Evolutionary conservation across 1,284 basidiomycete genomes (phyloP).

Genomic region (Phenoliferia sp.): DNA sequence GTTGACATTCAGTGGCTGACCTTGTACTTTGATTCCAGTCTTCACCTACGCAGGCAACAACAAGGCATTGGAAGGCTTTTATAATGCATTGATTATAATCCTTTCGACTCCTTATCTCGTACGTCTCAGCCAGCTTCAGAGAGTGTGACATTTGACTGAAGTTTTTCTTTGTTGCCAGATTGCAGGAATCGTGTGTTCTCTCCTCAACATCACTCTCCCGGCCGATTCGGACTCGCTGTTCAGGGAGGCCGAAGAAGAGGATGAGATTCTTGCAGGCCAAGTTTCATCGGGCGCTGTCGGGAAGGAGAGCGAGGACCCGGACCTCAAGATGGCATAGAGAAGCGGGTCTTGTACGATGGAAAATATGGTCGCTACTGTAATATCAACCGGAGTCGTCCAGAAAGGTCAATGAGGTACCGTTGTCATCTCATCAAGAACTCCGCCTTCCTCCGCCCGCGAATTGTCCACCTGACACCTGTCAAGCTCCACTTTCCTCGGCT

Average conservation of each 20-base stretch:
- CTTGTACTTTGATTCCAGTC: too few species aligned
- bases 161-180: slow-evolving; percentile 35
- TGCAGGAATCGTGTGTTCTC: slow-evolving; percentile 59
- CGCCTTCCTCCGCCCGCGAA: too few species aligned
- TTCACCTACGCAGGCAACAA: slow-evolving; percentile 49
- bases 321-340: neutral
- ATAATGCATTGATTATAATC: slow-evolving; percentile 59
- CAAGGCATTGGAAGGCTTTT: slow-evolving; percentile 59
- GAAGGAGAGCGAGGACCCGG: neutral
- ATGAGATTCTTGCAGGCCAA: neutral
- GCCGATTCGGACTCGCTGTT: slow-evolving; percentile 27
- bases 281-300: neutral
- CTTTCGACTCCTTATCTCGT: slow-evolving; percentile 33
- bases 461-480: too few species aligned
- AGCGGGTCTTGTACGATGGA: too few species aligned
- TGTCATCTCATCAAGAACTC: too few species aligned
- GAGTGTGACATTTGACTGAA: neutral
- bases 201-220: slow-evolving; percentile 64
- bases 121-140: neutral
- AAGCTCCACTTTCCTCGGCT: too few species aligned
- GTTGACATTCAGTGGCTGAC: too few species aligned
- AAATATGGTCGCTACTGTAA: too few species aligned
- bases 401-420: too few species aligned
- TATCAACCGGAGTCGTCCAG: too few species aligned
- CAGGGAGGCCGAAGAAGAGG: slow-evolving; percentile 1